Percentiles rank a stretch among this genome's conserved stretches.
These are phyloP conservation scores for Aspergillus pseudonomiae DNA, from an alignment of 2,329 filamentous ascomycete species.

Conservation along the genomic window DNA sequence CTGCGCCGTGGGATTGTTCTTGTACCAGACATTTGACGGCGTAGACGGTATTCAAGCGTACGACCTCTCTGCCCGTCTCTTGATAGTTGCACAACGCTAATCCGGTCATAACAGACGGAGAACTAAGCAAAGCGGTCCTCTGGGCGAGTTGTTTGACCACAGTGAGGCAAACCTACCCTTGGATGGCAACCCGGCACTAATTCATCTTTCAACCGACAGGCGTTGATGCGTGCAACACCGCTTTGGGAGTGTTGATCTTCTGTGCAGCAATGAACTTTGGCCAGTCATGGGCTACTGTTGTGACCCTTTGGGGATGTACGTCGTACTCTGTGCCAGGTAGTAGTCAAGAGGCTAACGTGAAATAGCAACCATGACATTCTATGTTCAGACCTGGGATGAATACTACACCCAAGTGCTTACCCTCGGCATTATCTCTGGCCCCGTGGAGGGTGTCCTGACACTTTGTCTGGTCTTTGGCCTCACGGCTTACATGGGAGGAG, in stretches of 20 bases:
- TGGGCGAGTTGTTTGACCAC: conserved; percentile 97
- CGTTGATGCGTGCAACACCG: conserved; percentile 94
- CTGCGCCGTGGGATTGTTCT: conserved; percentile 85
- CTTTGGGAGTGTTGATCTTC: conserved; percentile 90
- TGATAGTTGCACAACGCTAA: conserved; percentile 13
- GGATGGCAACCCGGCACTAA: not conserved
- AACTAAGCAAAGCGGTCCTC: conserved; percentile 86
- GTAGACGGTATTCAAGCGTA: conserved; percentile 93
- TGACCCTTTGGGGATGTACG: conserved; percentile 79
- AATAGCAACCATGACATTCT: conserved; percentile 86
- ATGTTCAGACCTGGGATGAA: conserved; percentile 98
- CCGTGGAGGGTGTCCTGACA: conserved; percentile 90
- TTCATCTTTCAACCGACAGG: conserved; percentile 38
- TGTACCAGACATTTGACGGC: conserved; percentile 98
- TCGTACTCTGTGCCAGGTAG: conserved; percentile 13
- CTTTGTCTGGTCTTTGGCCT: conserved; percentile 79
- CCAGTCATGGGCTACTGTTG: conserved; percentile 85
- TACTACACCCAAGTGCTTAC: conserved; percentile 97
- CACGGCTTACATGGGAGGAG: conserved; percentile 83
- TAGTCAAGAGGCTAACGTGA: conserved; percentile 10
- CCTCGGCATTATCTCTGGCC: conserved; percentile 87
- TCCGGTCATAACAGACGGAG: conserved; percentile 61
- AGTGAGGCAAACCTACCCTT: conserved; percentile 51
- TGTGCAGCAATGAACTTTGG: conserved; percentile 90
- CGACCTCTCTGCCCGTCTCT: conserved; percentile 41